Evolutionary conservation across 352 stramenopile species (phyloP), one percentile per base, ranked within the genome.

Genomic region (Pythium aristosporum): DNA sequence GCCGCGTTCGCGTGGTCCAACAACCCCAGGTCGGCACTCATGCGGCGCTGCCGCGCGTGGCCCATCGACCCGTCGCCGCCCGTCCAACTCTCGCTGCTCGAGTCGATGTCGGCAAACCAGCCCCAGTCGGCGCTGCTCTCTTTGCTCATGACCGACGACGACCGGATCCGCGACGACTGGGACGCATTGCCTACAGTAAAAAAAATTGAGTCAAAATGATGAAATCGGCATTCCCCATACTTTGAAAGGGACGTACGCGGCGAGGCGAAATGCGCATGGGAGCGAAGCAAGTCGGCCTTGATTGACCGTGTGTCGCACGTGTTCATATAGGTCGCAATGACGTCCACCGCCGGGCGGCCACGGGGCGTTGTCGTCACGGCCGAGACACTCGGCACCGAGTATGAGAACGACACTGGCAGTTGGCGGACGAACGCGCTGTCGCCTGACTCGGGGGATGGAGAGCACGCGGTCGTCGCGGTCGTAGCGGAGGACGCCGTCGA

Each of bases 261-360:
- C n/a, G 83, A 91, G 2, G 78, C 67, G 62, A 90, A 89, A 53
- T 91, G 80, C 25, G 80, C 81, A 57, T 91, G 82, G 11, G 82
- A 79, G 25, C 82, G 85, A 72, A 94, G 76, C 9, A 92, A 74
- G 42, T 94, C 85, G 48, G 81, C 84, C 66, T 91, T 94, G 56
- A 89, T 67, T 2, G 80, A 82, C 37, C 87, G 87, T 41, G 75
- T 79, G 72, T 95, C 87, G 42, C 72, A 81, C 43, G 87, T 94
- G 77, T 95, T 95, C 87, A 95, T 95, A 74, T 95, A 95, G 3
- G 87, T 95, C 48, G 87, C 87, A 63, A 95, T 95, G 39, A 95
- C 83, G 57, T 95, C 87, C 43, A 95, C 86, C 1, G 80, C 79
- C 11, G 81, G 81, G 18, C 85, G 85, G 3, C 74, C 85, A 23